Percentiles rank a stretch among this genome's conserved stretches.
These are phyloP conservation scores for Straminergon stramineum DNA, from an alignment of 225 moss, liverwort and hornwort genomes.

Conservation along the genomic window DNA sequence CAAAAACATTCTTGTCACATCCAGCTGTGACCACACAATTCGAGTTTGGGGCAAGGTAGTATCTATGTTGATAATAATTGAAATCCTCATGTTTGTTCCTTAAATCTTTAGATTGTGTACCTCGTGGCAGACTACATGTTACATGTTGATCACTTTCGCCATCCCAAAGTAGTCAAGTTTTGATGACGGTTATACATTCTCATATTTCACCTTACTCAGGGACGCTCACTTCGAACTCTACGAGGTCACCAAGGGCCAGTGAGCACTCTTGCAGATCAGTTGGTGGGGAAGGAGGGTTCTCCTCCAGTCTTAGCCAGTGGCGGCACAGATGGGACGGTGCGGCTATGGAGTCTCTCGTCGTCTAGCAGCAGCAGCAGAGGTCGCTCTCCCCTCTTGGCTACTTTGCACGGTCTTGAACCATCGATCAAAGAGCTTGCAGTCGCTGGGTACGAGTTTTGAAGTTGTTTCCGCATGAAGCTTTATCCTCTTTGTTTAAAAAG, in stretches of 20 bases:
- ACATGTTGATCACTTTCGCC: not conserved
- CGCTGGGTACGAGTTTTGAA: constrained; percentile 29
- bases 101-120: not conserved
- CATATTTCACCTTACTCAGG: constrained; percentile 4
- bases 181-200: not conserved
- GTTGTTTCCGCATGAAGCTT: not conserved
- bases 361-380: constrained; percentile 27
- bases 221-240: constrained; percentile 54
- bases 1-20: constrained; percentile 49
- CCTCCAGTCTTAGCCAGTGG: constrained; percentile 65
- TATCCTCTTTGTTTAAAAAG: not conserved
- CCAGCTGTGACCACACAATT: constrained; percentile 71
- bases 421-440: constrained; percentile 56
- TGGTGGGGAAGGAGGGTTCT: constrained; percentile 45
- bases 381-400: constrained; percentile 54
- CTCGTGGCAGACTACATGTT: not conserved
- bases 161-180: not conserved
- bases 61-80: not conserved
- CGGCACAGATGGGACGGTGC: constrained; percentile 60
- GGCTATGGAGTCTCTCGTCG: constrained; percentile 60
- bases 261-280: constrained; percentile 56
- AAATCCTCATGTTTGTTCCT: not conserved
- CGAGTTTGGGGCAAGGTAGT: constrained; percentile 61
- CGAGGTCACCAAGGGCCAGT: constrained; percentile 61
- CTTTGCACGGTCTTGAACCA: constrained; percentile 54